Evolutionary conservation across 371 early-diverging fungal genomes (phyloP), one percentile per base, ranked within the genome.

Genomic region (Spiromyces aspiralis): DNA sequence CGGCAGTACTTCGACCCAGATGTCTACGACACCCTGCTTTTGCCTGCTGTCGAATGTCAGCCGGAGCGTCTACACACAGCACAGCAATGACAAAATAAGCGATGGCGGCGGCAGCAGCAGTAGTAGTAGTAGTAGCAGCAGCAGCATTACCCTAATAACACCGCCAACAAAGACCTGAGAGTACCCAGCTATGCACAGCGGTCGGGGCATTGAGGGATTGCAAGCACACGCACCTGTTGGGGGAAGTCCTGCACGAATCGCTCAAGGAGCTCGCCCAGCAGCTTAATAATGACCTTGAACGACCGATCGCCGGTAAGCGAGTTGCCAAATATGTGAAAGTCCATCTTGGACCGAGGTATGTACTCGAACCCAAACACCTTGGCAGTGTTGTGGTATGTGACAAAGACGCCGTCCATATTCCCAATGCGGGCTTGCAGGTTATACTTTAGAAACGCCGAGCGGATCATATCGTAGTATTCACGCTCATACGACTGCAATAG

Each of bases 281-380:
- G 43, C 12, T 76, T 57, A 3, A 87, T 49, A 2, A 78, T 66
- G 19, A 76, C 60, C 41, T 64, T 64, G 66, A 95, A 90, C 24
- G 76, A 73, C 48, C 78, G 73, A 48, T 83, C 76, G 2, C 84
- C 95, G 56, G 81, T 77, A n/a, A 61, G 56, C 21, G 69, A 65
- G 44, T 75, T 76, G 20, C 93, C 92, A 67, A 78, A 93, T n/a
- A 96, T 53, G 0, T 78, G 69, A 3, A 67, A 54, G 60, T 91
- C 92, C 86, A 96, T 89, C 61, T 90, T 85, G 44, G 80, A 77
- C 27, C 83, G 55, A 1, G 86, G 73, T 1, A 96, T 75, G 56
- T 95, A 96, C 66, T 96, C 89, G 67, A 96, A 96, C 22, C 96
- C 96, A 78, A 90, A 92, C 27, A 94, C 75, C 52, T 78, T 72